Percentiles rank a stretch among this genome's conserved stretches.
phyloP scores from a whole-genome alignment of 2,329 filamentous ascomycete genomes.

The Cercospora berteroae region DNA sequence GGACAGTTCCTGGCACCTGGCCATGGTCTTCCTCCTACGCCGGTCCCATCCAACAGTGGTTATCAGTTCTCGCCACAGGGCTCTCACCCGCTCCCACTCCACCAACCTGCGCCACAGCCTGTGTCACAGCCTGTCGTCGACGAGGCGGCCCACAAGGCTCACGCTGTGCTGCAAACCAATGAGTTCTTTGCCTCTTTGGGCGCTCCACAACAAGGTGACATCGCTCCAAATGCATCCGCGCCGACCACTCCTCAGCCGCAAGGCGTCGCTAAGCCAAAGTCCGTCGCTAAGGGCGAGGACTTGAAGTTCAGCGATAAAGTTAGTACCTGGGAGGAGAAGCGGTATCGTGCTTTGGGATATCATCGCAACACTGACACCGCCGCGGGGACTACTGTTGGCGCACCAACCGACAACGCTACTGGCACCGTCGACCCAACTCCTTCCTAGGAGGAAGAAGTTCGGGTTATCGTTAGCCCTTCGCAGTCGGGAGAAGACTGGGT shows the following conservation, averaged over 20 bases:
- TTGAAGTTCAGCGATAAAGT: conserved; percentile 5
- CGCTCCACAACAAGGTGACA: background rate
- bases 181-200: background rate
- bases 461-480: no score
- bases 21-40: background rate
- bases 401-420: background rate
- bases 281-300: conserved; percentile 2
- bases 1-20: background rate
- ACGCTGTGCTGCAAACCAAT: background rate
- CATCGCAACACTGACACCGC: background rate
- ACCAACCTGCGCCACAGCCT: background rate
- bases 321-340: conserved; percentile 4
- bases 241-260: background rate
- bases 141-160: background rate
- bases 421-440: background rate
- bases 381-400: background rate
- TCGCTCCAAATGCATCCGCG: background rate
- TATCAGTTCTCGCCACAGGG: background rate
- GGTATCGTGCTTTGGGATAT: background rate
- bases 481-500: no score
- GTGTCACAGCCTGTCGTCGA: background rate
- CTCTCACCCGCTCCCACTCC: background rate
- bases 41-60: background rate
- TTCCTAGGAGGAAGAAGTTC: no score
- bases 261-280: background rate